Base-by-base conservation (phyloP, 495 filamentous ascomycete species). In the Rhizodiscina lignyota region DNA sequence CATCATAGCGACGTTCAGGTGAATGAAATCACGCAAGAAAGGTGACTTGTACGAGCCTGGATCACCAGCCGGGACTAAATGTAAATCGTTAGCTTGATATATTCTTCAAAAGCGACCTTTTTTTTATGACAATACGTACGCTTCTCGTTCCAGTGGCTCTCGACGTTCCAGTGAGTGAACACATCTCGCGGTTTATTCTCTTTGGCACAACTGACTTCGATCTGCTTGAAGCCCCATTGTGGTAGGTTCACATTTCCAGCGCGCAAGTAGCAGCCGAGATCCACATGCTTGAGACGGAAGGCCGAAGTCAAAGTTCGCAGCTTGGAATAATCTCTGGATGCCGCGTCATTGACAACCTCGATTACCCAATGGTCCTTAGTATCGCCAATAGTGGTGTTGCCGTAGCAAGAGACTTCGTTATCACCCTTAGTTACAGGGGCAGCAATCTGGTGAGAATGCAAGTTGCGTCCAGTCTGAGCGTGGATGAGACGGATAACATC, bases 171-270 rank as follows among this genome's bases (percentile, higher is more conserved):
- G 63, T 97, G 89, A 10, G 89, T 96, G 53, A 92, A 96, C 39
- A 83, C 70, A 56, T 97, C 89, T 20, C 73, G 64, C 1, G 84
- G 83, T 48, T 87, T 86, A 61, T 94, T 96, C 44, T 80, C 76
- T 64, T 94, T 94, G 40, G 72, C 70, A 58, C 89, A 97, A 13
- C 85, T 94, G 18, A 85, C 83, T 61, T 97, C 89, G 47, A 96
- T 96, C 56, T 97, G 89, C 63, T 97, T 97, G 70, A 97, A 97
- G 40, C 89, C 89, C 89, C 89, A 97, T 51, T 96, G 89, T 17
- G 89, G 89, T 36, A 97, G 68, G 55, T 96, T 96, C 48, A 85
- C 78, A 47, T 94, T 97, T 43, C 87, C 91, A 37, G 89, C 89
- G 37, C 91, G 75, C 18, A 97, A 68, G 53, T 96, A 97, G 56